Percentiles rank a stretch among this genome's conserved stretches.
phyloP scores from a whole-genome alignment of 306 rosid species.

The Acacia confusa region DNA sequence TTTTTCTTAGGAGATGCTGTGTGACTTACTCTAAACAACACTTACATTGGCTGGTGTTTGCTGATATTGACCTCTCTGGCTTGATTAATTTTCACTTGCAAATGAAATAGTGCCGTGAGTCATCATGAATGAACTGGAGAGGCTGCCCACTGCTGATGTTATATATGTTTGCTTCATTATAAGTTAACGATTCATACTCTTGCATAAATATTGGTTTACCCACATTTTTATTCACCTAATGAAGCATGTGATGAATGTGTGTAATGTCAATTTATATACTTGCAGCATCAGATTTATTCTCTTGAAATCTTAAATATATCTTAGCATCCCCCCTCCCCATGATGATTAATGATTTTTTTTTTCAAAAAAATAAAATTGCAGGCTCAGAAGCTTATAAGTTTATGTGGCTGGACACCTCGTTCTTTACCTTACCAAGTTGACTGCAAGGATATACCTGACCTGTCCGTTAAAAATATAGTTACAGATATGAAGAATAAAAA shows the following conservation, averaged over 20 bases:
- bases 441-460: slow-evolving; percentile 50
- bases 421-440: slow-evolving; percentile 71
- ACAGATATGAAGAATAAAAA: slow-evolving; percentile 34
- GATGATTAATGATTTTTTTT: slow-evolving; percentile 8
- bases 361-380: slow-evolving; percentile 30
- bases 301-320: slow-evolving; percentile 10
- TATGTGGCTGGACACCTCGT: slow-evolving; percentile 94
- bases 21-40: slow-evolving; percentile 1
- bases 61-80: slow-evolving; percentile 1
- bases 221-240: neutral
- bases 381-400: slow-evolving; percentile 82
- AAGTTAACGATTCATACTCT: neutral
- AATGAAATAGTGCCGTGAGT: neutral
- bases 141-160: neutral
- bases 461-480: slow-evolving; percentile 39
- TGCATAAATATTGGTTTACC: slow-evolving; percentile 9
- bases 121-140: slow-evolving; percentile 19
- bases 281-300: slow-evolving; percentile 16
- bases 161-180: neutral
- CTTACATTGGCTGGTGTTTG: neutral
- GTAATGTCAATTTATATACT: neutral
- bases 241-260: slow-evolving; percentile 18
- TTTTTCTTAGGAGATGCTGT: slow-evolving; percentile 13
- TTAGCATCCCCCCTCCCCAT: slow-evolving; percentile 11
- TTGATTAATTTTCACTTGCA: slow-evolving; percentile 26